A percentile compares a stretch with the other conserved stretches of the same genome.
phyloP scores from a whole-genome alignment of 371 early-diverging fungal genomes.

The Rhizopus delemar region DNA sequence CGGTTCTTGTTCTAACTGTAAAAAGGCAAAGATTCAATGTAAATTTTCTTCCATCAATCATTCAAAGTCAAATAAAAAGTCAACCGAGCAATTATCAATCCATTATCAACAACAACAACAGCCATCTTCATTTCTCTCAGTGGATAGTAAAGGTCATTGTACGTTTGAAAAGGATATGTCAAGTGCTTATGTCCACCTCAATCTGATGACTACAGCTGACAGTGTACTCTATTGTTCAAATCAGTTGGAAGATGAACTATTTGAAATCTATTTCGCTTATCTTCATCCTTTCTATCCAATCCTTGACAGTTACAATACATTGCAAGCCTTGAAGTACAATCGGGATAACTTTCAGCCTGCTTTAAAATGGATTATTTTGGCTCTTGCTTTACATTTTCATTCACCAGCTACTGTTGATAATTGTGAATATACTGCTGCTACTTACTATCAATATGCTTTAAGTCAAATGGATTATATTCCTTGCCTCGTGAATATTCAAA shows the following conservation, averaged over 20 bases:
- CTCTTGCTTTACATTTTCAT: constrained; percentile 10
- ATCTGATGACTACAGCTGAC: constrained; percentile 13
- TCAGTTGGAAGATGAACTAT: constrained; percentile 46
- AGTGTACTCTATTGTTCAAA: neutral
- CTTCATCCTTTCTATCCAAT: constrained; percentile 66
- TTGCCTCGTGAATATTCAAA: constrained; percentile 12
- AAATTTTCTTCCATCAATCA: constrained; percentile 14
- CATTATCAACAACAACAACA: constrained; percentile 11
- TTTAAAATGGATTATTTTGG: constrained; percentile 7
- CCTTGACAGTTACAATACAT: constrained; percentile 47
- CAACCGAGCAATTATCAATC: neutral
- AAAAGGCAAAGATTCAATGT: constrained; percentile 22
- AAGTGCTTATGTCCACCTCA: constrained; percentile 2
- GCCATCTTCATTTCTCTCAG: constrained; percentile 7
- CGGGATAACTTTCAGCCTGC: constrained; percentile 1
- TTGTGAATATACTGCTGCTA: neutral
- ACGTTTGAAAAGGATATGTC: constrained; percentile 19
- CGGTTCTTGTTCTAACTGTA: constrained; percentile 41
- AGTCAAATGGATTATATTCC: constrained; percentile 3
- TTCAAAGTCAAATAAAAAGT: neutral
- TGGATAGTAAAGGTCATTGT: constrained; percentile 20
- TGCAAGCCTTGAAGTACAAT: constrained; percentile 5
- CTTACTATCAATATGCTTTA: constrained; percentile 12
- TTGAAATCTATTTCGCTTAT: constrained; percentile 61
- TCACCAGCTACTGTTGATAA: neutral